Evolutionary conservation across 345 rosid species (phyloP).

Genomic region (Eucalyptus urophylla): DNA sequence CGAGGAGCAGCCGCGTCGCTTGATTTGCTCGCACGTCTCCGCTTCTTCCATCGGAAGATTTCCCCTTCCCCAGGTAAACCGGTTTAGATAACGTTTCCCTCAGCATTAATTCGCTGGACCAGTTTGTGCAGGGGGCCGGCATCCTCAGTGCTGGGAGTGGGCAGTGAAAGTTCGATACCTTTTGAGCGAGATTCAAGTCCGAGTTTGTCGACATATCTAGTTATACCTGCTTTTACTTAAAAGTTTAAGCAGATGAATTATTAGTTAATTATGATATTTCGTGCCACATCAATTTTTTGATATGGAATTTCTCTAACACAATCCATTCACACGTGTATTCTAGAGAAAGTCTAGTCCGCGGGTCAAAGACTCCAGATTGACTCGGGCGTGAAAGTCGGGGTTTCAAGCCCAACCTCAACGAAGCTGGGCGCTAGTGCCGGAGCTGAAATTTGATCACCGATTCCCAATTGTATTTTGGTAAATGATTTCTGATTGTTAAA

Average conservation of each 20-base stretch:
- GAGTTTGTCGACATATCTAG: too few relatives aligned
- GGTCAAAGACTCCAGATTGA: accelerated
- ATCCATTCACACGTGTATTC: accelerated
- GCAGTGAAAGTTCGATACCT: too few relatives aligned
- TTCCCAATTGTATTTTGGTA: not conserved
- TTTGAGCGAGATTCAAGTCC: accelerated
- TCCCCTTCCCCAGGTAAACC: not conserved
- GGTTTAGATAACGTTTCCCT: not conserved
- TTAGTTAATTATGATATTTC: accelerated
- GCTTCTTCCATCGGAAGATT: not conserved
- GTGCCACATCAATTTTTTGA: too few relatives aligned
- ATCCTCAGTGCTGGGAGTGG: not conserved
- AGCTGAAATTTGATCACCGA: not conserved
- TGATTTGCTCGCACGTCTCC: not conserved
- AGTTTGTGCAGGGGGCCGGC: not conserved
- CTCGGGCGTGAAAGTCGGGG: not conserved
- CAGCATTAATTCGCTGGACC: not conserved
- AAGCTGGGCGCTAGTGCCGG: accelerated
- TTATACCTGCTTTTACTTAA: accelerated
- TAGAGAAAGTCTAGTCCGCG: accelerated
- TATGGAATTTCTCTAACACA: too few relatives aligned
- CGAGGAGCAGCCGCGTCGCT: not conserved
- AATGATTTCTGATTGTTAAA: not conserved
- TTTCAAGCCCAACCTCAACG: not conserved
- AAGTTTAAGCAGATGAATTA: accelerated